Evolutionary conservation across 2,329 filamentous ascomycete genomes (phyloP).

Genomic region (Knoxdaviesia proteae): DNA sequence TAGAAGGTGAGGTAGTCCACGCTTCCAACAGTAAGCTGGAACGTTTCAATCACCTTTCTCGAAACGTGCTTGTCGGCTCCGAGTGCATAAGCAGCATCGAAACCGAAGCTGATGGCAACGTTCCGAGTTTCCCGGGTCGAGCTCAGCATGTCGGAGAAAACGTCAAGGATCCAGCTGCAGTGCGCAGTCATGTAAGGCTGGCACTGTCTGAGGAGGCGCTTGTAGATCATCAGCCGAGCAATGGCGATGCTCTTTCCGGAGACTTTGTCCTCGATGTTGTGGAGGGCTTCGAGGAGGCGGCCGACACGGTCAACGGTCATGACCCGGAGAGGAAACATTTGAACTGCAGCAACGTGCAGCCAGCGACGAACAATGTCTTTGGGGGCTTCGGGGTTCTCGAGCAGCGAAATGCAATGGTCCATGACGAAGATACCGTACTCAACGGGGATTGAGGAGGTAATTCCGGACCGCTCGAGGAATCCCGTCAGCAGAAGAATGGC

Average conservation of each 20-base stretch:
- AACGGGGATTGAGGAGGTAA: slow-evolving; percentile 47
- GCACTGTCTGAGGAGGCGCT: slow-evolving; percentile 52
- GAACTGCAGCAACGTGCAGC: slow-evolving; percentile 60
- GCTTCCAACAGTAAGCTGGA: slow-evolving; percentile 19
- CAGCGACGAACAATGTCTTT: slow-evolving; percentile 65
- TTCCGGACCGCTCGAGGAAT: slow-evolving; percentile 54
- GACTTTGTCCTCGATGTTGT: slow-evolving; percentile 51
- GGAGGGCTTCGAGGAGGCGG: slow-evolving; percentile 48
- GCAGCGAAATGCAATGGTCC: slow-evolving; percentile 56
- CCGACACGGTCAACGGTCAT: slow-evolving; percentile 54
- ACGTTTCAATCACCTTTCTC: slow-evolving; percentile 43
- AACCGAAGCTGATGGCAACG: slow-evolving; percentile 53
- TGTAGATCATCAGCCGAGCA: slow-evolving; percentile 60
- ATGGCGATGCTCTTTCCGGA: slow-evolving; percentile 65
- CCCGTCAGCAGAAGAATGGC: slow-evolving; percentile 59
- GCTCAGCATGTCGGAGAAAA: slow-evolving; percentile 68
- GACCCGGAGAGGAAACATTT: slow-evolving; percentile 55
- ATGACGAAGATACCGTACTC: slow-evolving; percentile 67
- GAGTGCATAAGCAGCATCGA: slow-evolving; percentile 46
- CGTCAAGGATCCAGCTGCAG: slow-evolving; percentile 59
- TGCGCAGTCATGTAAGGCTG: slow-evolving; percentile 49
- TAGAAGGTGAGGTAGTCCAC: slow-evolving; percentile 45
- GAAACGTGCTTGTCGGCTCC: slow-evolving; percentile 49
- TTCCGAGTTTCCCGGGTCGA: slow-evolving; percentile 54
- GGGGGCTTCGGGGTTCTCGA: slow-evolving; percentile 45